Conservation (phyloP, 495 filamentous ascomycete genomes). For the Halenospora varia region DNA sequence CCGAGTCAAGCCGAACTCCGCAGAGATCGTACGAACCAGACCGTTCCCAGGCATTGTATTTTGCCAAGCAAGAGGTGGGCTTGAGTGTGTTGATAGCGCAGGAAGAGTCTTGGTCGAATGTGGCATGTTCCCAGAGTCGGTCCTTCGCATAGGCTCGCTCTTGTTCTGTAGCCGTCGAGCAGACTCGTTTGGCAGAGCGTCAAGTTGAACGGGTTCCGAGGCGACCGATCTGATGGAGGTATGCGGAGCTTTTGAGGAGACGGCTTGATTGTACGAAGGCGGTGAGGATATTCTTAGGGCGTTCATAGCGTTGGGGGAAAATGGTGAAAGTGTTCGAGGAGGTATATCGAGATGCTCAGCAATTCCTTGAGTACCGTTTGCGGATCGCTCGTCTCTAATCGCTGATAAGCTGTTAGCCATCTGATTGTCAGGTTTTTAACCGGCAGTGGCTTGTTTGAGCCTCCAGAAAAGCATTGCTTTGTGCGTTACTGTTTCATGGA, state of each 20-base stretch:
- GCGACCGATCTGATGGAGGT: constrained; percentile 15
- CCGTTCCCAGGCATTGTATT: constrained; percentile 19
- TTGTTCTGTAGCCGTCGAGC: neutral
- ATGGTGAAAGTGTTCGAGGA: constrained; percentile 13
- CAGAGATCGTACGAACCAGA: constrained; percentile 17
- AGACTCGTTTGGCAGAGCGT: constrained; percentile 1
- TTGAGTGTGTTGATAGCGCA: neutral
- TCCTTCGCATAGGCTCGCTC: constrained; percentile 2
- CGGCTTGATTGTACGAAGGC: constrained; percentile 1
- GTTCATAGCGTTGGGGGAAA: constrained; percentile 24
- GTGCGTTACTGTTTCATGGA: neutral
- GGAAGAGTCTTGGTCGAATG: constrained; percentile 5
- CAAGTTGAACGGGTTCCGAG: constrained; percentile 11
- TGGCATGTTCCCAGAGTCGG: constrained; percentile 9
- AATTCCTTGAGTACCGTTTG: neutral
- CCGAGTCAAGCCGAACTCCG: constrained; percentile 20
- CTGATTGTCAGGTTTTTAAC: neutral
- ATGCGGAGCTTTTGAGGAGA: constrained; percentile 7
- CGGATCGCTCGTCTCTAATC: neutral
- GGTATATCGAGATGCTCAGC: constrained; percentile 1
- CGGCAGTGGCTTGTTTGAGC: neutral
- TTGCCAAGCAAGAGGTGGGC: constrained; percentile 11
- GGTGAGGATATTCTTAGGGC: constrained; percentile 6
- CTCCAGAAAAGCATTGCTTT: neutral
- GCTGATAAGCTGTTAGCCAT: neutral